Conservation (phyloP, 2,329 filamentous ascomycete species). For the Ophiostoma sp. region DNA sequence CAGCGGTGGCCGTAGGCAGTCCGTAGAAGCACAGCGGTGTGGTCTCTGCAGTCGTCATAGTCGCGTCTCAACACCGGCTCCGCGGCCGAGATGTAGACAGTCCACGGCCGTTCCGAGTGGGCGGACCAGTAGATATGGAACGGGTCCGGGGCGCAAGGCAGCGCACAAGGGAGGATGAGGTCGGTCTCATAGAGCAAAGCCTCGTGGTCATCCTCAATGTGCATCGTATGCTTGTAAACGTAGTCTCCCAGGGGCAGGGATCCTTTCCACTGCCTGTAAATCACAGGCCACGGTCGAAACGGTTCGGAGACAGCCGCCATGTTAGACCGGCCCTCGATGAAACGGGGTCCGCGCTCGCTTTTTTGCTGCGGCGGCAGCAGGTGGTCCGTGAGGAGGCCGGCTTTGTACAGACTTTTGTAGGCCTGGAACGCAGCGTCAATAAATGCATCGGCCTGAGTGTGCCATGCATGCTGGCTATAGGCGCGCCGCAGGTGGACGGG, state of each 20-base stretch:
- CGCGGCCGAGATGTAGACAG: slow-evolving; percentile 30
- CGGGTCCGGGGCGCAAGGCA: slow-evolving; percentile 35
- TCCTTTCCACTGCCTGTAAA: slow-evolving; percentile 41
- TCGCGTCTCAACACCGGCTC: not conserved
- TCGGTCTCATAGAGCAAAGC: slow-evolving; percentile 36
- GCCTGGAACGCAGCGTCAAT: slow-evolving; percentile 82
- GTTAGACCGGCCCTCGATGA: slow-evolving; percentile 36
- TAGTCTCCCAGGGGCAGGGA: not conserved
- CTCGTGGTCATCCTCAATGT: slow-evolving; percentile 35
- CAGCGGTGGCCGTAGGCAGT: slow-evolving; percentile 47
- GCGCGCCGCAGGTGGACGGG: slow-evolving; percentile 54
- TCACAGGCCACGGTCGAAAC: slow-evolving; percentile 43
- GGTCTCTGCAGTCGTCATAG: slow-evolving; percentile 32
- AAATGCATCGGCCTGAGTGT: slow-evolving; percentile 62
- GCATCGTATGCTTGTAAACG: slow-evolving; percentile 33
- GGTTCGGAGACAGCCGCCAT: slow-evolving; percentile 36
- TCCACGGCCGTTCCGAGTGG: slow-evolving; percentile 34
- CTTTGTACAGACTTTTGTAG: slow-evolving; percentile 63
- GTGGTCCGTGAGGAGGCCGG: slow-evolving; percentile 70
- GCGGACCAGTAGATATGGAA: slow-evolving; percentile 41
- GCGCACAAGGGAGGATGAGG: slow-evolving; percentile 40
- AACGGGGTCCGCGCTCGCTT: slow-evolving; percentile 27
- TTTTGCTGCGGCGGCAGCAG: slow-evolving; percentile 56
- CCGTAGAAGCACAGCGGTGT: slow-evolving; percentile 43
- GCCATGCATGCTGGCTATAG: slow-evolving; percentile 54